Evolutionary conservation across 2,329 filamentous ascomycete species (phyloP), one percentile per base, ranked within the genome.

Genomic region (Colletotrichum abscissum): DNA sequence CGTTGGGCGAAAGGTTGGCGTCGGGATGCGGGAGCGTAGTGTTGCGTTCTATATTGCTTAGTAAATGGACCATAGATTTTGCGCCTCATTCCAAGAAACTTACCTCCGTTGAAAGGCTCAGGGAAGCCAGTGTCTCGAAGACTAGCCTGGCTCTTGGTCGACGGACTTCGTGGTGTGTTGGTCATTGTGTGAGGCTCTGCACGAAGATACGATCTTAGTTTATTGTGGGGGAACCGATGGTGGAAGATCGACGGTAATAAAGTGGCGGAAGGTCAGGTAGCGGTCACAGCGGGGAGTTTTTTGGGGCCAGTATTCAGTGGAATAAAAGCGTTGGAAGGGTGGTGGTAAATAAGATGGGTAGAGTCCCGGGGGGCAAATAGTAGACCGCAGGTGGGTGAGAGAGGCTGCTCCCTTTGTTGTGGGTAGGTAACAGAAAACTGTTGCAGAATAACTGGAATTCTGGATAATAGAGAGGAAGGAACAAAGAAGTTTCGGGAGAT

Each of bases 21-120:
- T 91, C 89, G 26, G 91, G 91, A 73, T 92, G 90, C 24, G 88
- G 89, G 19, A 90, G 83, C 2, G 90, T 91, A 16, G 91, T 92
- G 76, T 91, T 92, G 74, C 87, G 84, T 58, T 80, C 87, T 87
- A 73, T 3, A 19, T 52, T 7, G 35, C 57, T 74, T 22, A 63
- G 67, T 38, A 57, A 12, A 26, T 1, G 9, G 3, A 7, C 5
- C 12, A 7, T 16, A 19, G 5, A 38, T 38, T 16, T 38, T 38
- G 12, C 12, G 5, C 35, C 5, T 38, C 12, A 42, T 57, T 33
- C 19, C 19, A 16, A 58, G 5, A 11, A 4, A 82, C 85, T 78
- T 77, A 88, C 87, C 78, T 67, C 82, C 84, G 67, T 84, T 84
- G 57, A 89, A 87, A 0, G 86, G 82, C 72, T 88, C 87, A 1